A percentile compares a stretch with the other conserved stretches of the same genome.
These are phyloP conservation scores for Mortierella antarctica DNA, from an alignment of 192 early-diverging fungal genomes.

Conservation along the genomic window DNA sequence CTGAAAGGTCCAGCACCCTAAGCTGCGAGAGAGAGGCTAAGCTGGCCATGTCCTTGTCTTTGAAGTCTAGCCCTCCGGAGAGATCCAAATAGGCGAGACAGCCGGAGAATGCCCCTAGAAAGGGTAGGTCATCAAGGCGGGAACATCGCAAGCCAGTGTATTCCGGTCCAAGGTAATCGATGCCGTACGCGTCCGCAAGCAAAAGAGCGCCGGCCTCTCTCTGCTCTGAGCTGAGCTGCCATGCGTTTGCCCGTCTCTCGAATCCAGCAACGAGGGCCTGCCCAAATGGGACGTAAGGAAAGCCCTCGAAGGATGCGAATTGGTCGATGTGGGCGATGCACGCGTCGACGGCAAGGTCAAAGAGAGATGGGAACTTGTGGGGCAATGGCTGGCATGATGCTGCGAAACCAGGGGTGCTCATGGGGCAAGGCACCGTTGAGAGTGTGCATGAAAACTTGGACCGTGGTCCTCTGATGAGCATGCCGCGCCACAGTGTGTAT, in stretches of 20 bases:
- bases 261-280: conserved; percentile 32
- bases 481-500: too few relatives aligned
- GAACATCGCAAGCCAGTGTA: conserved; percentile 35
- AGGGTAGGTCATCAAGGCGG: conserved; percentile 20
- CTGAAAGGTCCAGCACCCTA: conserved; percentile 19
- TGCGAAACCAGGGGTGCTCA: too few relatives aligned
- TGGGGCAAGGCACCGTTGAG: too few relatives aligned
- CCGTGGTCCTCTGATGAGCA: too few relatives aligned
- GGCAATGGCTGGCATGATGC: too few relatives aligned
- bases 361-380: conserved; percentile 25
- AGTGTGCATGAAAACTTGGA: too few relatives aligned
- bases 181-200: conserved; percentile 34
- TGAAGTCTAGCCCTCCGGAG: conserved; percentile 19
- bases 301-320: conserved; percentile 36
- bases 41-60: conserved; percentile 35
- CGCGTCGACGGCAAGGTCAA: conserved; percentile 26
- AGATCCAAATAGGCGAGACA: conserved; percentile 51
- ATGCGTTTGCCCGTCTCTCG: conserved; percentile 3
- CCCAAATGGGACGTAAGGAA: conserved; percentile 35
- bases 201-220: conserved; percentile 32
- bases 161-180: conserved; percentile 27
- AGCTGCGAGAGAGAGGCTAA: conserved; percentile 23
- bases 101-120: conserved; percentile 17
- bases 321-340: conserved; percentile 38
- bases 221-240: conserved; percentile 41